Conservation (phyloP, 371 early-diverging fungal genomes). For the Massospora cicadina region DNA sequence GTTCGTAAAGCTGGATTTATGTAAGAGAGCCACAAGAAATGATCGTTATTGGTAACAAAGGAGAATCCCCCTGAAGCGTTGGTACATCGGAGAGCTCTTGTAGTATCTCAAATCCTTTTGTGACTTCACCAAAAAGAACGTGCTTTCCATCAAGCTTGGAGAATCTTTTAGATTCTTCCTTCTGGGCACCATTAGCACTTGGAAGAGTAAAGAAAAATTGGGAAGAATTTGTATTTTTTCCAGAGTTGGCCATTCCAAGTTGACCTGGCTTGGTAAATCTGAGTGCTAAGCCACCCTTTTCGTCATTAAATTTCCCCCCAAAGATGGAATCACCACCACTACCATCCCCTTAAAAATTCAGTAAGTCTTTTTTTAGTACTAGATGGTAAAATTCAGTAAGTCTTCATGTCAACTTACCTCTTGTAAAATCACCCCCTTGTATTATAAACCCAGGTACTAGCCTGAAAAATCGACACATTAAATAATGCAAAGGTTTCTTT, state of each 20-base stretch:
- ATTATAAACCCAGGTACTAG: constrained; percentile 38
- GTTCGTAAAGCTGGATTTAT: background rate
- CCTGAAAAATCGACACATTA: constrained; percentile 22
- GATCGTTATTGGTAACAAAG: background rate
- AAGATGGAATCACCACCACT: constrained; percentile 56
- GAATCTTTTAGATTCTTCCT: constrained; percentile 10
- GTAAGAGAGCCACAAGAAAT: background rate
- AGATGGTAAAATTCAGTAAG: background rate
- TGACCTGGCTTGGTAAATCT: constrained; percentile 27
- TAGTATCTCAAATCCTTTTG: background rate
- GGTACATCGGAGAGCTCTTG: constrained; percentile 3
- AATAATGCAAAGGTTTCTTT: constrained; percentile 32
- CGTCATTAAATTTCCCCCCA: constrained; percentile 47
- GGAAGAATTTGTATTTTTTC: constrained; percentile 70
- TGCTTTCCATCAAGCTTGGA: constrained; percentile 97
- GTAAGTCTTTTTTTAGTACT: too few relatives aligned
- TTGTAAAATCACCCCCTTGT: constrained; percentile 70
- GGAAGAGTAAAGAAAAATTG: constrained; percentile 21
- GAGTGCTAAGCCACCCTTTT: constrained; percentile 35
- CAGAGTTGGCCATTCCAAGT: constrained; percentile 69
- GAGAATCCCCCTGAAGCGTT: background rate
- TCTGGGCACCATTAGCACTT: constrained; percentile 11
- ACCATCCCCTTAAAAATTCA: constrained; percentile 31
- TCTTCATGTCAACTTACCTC: constrained; percentile 16
- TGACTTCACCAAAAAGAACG: constrained; percentile 92